These are phyloP conservation scores for Tausonia pullulans DNA, from an alignment of 1,284 basidiomycete species.

Conservation along the genomic window DNA sequence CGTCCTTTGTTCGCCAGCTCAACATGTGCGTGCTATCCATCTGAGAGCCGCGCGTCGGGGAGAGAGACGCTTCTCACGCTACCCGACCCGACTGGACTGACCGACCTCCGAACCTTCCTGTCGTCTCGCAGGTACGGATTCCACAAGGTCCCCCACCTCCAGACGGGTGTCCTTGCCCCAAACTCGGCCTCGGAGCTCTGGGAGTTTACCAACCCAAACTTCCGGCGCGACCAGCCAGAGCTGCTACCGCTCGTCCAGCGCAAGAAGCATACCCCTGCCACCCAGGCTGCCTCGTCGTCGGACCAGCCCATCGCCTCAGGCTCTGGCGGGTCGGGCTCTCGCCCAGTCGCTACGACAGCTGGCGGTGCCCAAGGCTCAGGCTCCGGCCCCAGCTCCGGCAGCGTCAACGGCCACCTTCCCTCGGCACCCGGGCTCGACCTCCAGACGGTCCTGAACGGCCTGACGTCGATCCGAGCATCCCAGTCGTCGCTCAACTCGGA, in stretches of 20 bases:
- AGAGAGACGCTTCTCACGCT: background rate
- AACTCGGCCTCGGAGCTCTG: constrained; percentile 70
- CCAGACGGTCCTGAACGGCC: constrained; percentile 64
- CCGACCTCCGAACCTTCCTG: background rate
- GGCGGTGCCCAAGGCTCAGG: background rate
- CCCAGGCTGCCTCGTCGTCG: no score
- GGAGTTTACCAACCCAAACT: constrained; percentile 87
- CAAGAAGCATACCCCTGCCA: constrained; percentile 41
- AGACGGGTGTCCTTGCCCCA: constrained; percentile 70
- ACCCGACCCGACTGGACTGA: background rate
- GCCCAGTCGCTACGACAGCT: background rate
- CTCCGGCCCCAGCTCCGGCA: no score
- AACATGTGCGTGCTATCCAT: constrained; percentile 53
- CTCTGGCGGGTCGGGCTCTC: background rate
- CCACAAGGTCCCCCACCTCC: constrained; percentile 89
- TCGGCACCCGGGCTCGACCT: constrained; percentile 52
- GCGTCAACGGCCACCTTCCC: no score
- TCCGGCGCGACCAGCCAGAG: constrained; percentile 80
- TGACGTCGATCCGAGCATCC: constrained; percentile 79
- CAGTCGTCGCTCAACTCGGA: constrained; percentile 82
- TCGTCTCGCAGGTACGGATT: constrained; percentile 54
- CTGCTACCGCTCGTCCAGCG: constrained; percentile 79
- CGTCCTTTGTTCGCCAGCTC: constrained; percentile 86
- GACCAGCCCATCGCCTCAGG: background rate
- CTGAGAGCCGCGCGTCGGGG: no score